These are phyloP conservation scores for Casuarina cunninghamiana DNA, from an alignment of 306 rosid species.

Conservation along the genomic window DNA sequence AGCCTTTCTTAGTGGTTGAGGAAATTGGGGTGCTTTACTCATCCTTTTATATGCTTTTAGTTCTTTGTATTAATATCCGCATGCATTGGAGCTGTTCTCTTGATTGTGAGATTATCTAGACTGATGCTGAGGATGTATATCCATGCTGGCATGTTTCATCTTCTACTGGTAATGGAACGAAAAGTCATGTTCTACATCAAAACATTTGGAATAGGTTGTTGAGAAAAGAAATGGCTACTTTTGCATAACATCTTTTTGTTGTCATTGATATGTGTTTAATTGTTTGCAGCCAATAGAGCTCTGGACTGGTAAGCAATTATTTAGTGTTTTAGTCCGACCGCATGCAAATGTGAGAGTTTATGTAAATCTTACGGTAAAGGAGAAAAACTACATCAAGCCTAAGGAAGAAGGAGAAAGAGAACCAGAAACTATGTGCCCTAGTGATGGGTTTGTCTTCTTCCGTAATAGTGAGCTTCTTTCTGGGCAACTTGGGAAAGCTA, in stretches of 20 bases:
- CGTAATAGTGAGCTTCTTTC: slow-evolving; percentile 90
- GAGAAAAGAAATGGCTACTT: not conserved
- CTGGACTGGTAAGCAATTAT: slow-evolving; percentile 97
- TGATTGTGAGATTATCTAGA: not conserved
- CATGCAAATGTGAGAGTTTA: slow-evolving; percentile 76
- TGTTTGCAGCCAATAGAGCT: slow-evolving; percentile 87
- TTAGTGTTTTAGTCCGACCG: slow-evolving; percentile 78
- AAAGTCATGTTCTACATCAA: not conserved
- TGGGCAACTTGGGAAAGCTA: slow-evolving; percentile 97
- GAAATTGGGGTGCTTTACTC: not conserved
- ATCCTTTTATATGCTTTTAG: not conserved
- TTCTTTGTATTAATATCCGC: not conserved
- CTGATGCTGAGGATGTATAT: not conserved
- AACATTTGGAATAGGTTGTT: not conserved
- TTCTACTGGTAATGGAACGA: not conserved
- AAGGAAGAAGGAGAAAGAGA: slow-evolving; percentile 55
- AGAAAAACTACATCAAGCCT: slow-evolving; percentile 60
- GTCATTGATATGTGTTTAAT: slow-evolving; percentile 13
- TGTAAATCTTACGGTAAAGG: slow-evolving; percentile 79
- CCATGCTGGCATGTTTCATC: not conserved
- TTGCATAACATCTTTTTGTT: not conserved
- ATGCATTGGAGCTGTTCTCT: not conserved
- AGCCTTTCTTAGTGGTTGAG: not conserved
- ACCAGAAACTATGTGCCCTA: slow-evolving; percentile 76
- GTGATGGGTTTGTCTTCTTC: slow-evolving; percentile 86